Conservation (phyloP, 306 rosid genomes). For the Pterocarpus macrocarpus region DNA sequence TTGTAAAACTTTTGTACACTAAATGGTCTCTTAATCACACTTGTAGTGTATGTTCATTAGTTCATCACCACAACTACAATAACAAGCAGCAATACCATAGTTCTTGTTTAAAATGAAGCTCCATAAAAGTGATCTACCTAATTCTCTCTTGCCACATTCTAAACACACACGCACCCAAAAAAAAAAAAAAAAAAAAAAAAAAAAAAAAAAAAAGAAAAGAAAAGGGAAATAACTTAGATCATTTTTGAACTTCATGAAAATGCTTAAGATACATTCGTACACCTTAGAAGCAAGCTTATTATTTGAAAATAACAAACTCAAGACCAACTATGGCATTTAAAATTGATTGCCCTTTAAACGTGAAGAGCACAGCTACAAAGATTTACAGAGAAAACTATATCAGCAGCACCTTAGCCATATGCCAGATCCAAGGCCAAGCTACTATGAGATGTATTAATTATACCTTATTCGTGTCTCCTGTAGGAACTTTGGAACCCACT, state of each 20-base stretch:
- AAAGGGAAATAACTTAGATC: background rate
- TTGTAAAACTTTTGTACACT: background rate
- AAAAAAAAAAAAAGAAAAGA: background rate
- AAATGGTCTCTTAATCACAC: background rate
- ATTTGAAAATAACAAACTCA: conserved; percentile 24
- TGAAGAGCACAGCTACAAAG: background rate
- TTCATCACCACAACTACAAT: conserved; percentile 15
- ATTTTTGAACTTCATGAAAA: conserved; percentile 3
- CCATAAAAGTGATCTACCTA: background rate
- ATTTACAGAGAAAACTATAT: conserved; percentile 33
- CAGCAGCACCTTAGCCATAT: conserved; percentile 16
- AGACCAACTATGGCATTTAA: conserved; percentile 21
- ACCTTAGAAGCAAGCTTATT: conserved; percentile 23
- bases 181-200: too few species aligned
- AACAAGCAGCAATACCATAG: conserved; percentile 2
- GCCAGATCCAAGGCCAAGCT: conserved; percentile 23
- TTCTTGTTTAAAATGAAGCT: background rate
- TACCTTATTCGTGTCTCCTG: background rate
- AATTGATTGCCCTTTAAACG: conserved; percentile 25
- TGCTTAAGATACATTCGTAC: conserved; percentile 31
- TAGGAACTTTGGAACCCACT: conserved; percentile 26
- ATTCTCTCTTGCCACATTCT: conserved; percentile 14
- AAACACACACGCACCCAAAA: background rate
- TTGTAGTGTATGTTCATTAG: conserved; percentile 5
- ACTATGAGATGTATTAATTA: background rate